Base-by-base conservation (phyloP, 768 basidiomycete genomes). In the Panaeolus papilionaceus region DNA sequence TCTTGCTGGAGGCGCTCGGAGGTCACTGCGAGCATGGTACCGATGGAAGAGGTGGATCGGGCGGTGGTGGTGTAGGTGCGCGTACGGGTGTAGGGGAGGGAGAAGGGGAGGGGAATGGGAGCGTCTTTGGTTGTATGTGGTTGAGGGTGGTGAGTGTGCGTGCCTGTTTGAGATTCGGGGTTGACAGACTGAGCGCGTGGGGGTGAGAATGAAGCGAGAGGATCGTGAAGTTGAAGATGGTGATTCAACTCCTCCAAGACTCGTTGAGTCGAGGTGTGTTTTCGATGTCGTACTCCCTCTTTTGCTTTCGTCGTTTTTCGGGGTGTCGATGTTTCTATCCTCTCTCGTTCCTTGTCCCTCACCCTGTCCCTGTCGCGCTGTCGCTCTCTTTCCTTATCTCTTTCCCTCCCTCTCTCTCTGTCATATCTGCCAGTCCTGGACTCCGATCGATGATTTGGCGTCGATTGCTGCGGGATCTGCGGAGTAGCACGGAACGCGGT, bases 1-100 rank as follows among this genome's bases (percentile, higher is more conserved):
- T 83, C 82, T 28, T 74, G 73, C 1, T 74, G 63, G 1, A 82
- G 73, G 5, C 71, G 67, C 61, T 76, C 76, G 0, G 72, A 71
- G 10, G 75, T 73, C 1, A 73, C 28, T 3, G 73, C 40, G 37
- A 77, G 67, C 23, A 76, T 64, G 16, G 67, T 66, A 4, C 73
- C 70, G 1, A 75, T 68, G 2, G 75, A 72, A 20, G 73, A 69
- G 20, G 71, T 68, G 1, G 74, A 67, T 10, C 58, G 44, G 14
- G 11, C 33, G 1, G 54, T 58, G 28, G 54, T 58, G 12, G 54
- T 58, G 26, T 28, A 33, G 4, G 54, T 58, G 11, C 54, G 26
- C 6, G 54, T 16, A 10, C 54, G 54, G 28, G 54, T 3, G n/a
- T 58, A 37, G 4, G 54, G 42, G 18, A 44, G 11, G 16, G 10